Conservation (phyloP, 2,329 filamentous ascomycete genomes). For the Sporothrix globosa region DNA sequence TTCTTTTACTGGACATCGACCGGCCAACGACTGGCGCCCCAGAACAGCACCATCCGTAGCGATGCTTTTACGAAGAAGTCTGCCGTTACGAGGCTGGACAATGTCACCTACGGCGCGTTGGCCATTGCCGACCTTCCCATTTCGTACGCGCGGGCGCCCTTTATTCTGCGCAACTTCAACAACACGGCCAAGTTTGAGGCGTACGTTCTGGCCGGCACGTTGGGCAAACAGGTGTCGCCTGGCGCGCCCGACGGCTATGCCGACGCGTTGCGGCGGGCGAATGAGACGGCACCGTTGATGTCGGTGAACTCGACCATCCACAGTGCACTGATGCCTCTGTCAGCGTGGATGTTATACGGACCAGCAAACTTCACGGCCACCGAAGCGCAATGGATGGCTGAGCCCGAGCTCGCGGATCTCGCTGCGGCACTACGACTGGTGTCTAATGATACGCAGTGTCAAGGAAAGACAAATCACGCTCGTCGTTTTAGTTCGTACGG, state of each 20-base stretch:
- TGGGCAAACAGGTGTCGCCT: conserved; percentile 39
- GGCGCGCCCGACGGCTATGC: conserved; percentile 39
- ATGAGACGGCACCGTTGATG: conserved; percentile 23
- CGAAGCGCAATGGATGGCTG: conserved; percentile 27
- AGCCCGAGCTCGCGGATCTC: conserved; percentile 28
- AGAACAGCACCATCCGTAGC: neutral
- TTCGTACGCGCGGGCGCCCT: conserved; percentile 47
- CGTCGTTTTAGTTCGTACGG: neutral
- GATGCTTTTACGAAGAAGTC: conserved; percentile 2
- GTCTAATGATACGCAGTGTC: conserved; percentile 22
- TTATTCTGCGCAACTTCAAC: conserved; percentile 46
- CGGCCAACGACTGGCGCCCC: conserved; percentile 40
- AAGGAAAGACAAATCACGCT: neutral
- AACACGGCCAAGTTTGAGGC: conserved; percentile 40
- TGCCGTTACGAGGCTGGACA: conserved; percentile 27
- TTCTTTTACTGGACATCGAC: conserved; percentile 51
- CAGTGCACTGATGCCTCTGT: conserved; percentile 44
- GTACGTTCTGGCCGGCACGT: conserved; percentile 46
- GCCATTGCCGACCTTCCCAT: conserved; percentile 43
- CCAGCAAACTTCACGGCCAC: conserved; percentile 41
- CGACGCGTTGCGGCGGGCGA: conserved; percentile 43
- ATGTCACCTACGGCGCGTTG: conserved; percentile 40
- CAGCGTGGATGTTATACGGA: conserved; percentile 49
- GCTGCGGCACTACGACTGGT: neutral
- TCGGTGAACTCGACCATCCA: conserved; percentile 32